Evolutionary conservation across 1,284 basidiomycete species (phyloP).

Genomic region (Ustilago tritici): DNA sequence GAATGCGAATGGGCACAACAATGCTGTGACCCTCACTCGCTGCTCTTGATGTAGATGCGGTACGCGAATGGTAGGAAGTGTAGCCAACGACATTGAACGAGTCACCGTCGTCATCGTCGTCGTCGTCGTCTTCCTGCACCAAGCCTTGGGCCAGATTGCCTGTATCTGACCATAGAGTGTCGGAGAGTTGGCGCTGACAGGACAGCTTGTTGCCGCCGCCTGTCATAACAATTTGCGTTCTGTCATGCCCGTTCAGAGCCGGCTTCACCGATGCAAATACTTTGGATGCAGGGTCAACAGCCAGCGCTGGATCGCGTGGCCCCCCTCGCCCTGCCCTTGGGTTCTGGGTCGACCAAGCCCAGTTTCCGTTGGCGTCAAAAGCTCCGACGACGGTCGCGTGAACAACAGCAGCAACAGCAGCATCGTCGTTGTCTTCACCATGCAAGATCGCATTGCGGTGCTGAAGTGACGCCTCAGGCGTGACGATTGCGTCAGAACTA

Average conservation of each 20-base stretch:
- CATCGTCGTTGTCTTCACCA: not conserved
- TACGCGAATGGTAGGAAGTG: constrained; percentile 20
- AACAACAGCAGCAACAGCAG: constrained; percentile 4
- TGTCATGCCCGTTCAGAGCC: constrained; percentile 25
- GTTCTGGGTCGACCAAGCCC: constrained; percentile 16
- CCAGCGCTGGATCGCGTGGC: not conserved
- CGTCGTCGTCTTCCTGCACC: not conserved
- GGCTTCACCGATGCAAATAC: not conserved
- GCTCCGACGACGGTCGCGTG: constrained; percentile 7
- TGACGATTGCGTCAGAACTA: constrained; percentile 30
- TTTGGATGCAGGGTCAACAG: not conserved
- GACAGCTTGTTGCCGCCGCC: constrained; percentile 5
- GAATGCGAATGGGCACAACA: constrained; percentile 27
- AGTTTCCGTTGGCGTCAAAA: constrained; percentile 27
- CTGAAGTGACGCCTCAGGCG: constrained; percentile 23
- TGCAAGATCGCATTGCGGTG: constrained; percentile 15
- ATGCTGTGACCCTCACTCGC: constrained; percentile 16
- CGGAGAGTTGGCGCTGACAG: not conserved
- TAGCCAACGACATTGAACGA: constrained; percentile 25
- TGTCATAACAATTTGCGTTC: constrained; percentile 24
- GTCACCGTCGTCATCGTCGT: constrained; percentile 13
- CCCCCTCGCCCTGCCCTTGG: not conserved
- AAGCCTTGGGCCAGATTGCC: constrained; percentile 1
- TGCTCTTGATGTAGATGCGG: not conserved
- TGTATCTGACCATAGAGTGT: not conserved